Conservation (phyloP, 805 yeast species). For the Wickerhamomyces hampshirensis region DNA sequence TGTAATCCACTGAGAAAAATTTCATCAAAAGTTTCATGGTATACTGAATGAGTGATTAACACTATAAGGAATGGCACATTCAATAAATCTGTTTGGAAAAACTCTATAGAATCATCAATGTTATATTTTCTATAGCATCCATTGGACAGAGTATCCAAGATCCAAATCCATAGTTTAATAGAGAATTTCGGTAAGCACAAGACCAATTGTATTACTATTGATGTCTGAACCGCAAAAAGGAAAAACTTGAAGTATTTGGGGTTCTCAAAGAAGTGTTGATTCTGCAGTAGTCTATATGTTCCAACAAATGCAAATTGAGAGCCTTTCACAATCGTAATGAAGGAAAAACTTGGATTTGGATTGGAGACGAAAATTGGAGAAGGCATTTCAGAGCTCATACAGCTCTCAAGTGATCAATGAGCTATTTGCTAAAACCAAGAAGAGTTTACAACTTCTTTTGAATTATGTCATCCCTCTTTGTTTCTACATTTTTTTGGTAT, state of each 20-base stretch:
- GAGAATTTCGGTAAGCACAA: constrained; percentile 3
- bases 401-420: too few species aligned
- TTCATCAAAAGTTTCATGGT: constrained; percentile 8
- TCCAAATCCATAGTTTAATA: not conserved
- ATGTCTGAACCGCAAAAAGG: constrained; percentile 5
- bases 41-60: constrained; percentile 3
- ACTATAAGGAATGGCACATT: not conserved
- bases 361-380: constrained; percentile 19
- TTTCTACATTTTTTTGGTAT: too few species aligned
- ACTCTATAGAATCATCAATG: not conserved
- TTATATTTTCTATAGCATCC: not conserved
- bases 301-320: constrained; percentile 16
- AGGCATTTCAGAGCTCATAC: too few species aligned
- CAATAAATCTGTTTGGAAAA: not conserved
- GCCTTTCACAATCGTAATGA: constrained; percentile 14
- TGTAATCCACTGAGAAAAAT: constrained; percentile 10
- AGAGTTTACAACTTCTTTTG: too few species aligned
- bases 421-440: too few species aligned
- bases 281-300: constrained; percentile 13
- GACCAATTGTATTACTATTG: constrained; percentile 5
- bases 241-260: constrained; percentile 11
- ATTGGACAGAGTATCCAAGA: not conserved
- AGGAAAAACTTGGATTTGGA: constrained; percentile 13
- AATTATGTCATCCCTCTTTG: too few species aligned
- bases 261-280: constrained; percentile 12